Base-by-base conservation (phyloP, 2,329 filamentous ascomycete species). In the Pyrenophora seminiperda region DNA sequence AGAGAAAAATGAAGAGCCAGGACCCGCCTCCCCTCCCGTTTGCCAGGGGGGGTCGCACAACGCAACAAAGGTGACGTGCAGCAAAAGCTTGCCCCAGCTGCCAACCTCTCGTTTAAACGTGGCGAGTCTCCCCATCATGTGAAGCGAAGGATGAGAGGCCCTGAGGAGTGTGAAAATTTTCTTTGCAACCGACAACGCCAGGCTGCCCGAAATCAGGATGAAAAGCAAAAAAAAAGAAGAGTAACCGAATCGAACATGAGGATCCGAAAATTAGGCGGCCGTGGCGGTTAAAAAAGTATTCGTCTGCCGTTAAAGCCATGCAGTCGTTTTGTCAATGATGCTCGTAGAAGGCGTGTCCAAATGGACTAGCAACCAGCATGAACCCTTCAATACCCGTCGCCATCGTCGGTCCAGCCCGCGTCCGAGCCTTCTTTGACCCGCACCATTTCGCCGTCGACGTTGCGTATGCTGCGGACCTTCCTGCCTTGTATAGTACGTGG, bases 351-450 rank as follows among this genome's bases (percentile, higher is more conserved):
- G 38, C 39, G 34, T 47, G 11, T 42, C 44, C 42, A 50, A 51
- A 39, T 34, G 39, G 46, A 31, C 24, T 27, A n/a, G 30, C 18
- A 19, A 47, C 41, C 41, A 44, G 43, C 32, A 41, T 41, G 31
- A 34, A n/a, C 36, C 33, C 33, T 48, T 70, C 62, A 71, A 54
- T 68, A 72, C 19, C 52, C 59, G 52, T 73, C 70, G 43, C 66
- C 64, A 29, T 82, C 79, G 56, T 82, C 79, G 4, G 79, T 80
- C 81, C 80, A 83, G 41, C 76, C 79, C 30, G 71, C 76, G 46
- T 82, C 80, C 47, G 79, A 81, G 47, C 78, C 79, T 48, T 75
- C 75, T 18, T 77, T 71, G 18, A 78, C 74, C 36, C 75, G 72
- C 29, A 79, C 68, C 54, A 73, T 64, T 22, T 54, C 55, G 22